phyloP scores from a whole-genome alignment of 208 protist species.

The Wallacemonas sp. region DNA sequence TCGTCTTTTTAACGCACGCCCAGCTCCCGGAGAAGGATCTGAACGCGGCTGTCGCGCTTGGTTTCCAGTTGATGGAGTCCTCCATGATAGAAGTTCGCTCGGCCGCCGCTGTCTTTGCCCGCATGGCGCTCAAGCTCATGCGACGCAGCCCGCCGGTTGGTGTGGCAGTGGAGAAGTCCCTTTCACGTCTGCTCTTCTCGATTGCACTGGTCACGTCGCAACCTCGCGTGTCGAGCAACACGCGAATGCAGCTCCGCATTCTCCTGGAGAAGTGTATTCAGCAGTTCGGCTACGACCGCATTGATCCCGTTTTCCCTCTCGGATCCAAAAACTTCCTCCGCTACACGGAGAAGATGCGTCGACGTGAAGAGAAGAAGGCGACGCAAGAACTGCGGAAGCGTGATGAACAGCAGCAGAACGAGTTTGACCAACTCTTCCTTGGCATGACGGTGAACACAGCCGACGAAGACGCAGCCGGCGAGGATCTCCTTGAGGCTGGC shows the following conservation, averaged over 20 bases:
- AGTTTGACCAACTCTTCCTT: conserved; percentile 85
- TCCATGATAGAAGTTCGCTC: conserved; percentile 60
- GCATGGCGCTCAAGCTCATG: conserved; percentile 82
- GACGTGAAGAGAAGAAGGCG: conserved; percentile 77
- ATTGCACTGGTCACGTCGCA: conserved; percentile 85
- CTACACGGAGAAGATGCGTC: conserved; percentile 86
- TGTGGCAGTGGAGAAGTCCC: conserved; percentile 45
- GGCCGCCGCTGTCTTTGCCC: conserved; percentile 72
- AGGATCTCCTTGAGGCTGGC: conserved; percentile 75
- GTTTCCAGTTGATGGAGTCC: conserved; percentile 84
- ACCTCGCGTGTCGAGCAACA: conserved; percentile 70
- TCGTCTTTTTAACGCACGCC: conserved; percentile 74
- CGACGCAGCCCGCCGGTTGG: conserved; percentile 66
- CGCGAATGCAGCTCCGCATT: conserved; percentile 81
- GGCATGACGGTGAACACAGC: conserved; percentile 57
- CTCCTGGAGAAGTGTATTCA: conserved; percentile 86
- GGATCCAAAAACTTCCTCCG: conserved; percentile 87
- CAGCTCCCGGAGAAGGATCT: conserved; percentile 68
- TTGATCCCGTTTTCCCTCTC: conserved; percentile 84
- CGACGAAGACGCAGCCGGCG: conserved; percentile 50
- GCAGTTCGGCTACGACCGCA: conserved; percentile 64
- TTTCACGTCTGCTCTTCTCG: conserved; percentile 75
- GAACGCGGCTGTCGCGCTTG: conserved; percentile 46
- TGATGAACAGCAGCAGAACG: conserved; percentile 47
- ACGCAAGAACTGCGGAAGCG: conserved; percentile 64